phyloP scores from a whole-genome alignment of 345 rosid species.

The Lumnitzera littorea region DNA sequence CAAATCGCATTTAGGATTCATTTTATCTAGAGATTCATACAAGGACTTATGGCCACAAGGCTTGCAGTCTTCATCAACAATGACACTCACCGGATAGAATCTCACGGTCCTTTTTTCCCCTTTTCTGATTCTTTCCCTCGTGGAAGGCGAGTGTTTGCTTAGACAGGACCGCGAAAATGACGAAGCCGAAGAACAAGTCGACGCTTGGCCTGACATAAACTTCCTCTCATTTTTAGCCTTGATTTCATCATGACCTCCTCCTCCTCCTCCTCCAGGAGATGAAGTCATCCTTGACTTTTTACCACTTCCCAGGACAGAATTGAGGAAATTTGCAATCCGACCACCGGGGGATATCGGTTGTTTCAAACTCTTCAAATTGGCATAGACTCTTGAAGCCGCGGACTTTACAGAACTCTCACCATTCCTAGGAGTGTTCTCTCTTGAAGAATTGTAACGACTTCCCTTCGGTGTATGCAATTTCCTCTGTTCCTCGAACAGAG shows the following conservation, averaged over 20 bases:
- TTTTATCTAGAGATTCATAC: neutral
- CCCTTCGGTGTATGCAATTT: neutral
- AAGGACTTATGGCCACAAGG: constrained; percentile 43
- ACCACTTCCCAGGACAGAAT: constrained; percentile 38
- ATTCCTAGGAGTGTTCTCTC: constrained; percentile 23
- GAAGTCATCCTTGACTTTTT: no score
- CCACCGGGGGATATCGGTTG: constrained; percentile 86
- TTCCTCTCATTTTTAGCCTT: constrained; percentile 15
- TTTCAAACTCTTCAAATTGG: constrained; percentile 47
- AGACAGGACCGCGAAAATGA: constrained; percentile 71
- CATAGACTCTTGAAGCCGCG: constrained; percentile 43
- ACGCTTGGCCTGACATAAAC: constrained; percentile 32
- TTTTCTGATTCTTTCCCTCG: constrained; percentile 40
- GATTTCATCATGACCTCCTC: constrained; percentile 15
- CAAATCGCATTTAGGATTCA: no score
- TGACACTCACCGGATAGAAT: constrained; percentile 63
- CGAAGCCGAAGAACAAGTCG: constrained; percentile 65
- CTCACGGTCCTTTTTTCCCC: constrained; percentile 53
- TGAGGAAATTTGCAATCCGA: constrained; percentile 54
- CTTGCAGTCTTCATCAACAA: constrained; percentile 46
- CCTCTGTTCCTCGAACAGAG: constrained; percentile 38
- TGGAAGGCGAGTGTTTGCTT: constrained; percentile 49
- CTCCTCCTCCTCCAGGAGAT: no score
- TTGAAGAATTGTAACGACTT: constrained; percentile 18
- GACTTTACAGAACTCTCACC: constrained; percentile 30